These are phyloP conservation scores for Oryza meyeriana DNA, from an alignment of 176 grass and related monocot species.

Conservation along the genomic window DNA sequence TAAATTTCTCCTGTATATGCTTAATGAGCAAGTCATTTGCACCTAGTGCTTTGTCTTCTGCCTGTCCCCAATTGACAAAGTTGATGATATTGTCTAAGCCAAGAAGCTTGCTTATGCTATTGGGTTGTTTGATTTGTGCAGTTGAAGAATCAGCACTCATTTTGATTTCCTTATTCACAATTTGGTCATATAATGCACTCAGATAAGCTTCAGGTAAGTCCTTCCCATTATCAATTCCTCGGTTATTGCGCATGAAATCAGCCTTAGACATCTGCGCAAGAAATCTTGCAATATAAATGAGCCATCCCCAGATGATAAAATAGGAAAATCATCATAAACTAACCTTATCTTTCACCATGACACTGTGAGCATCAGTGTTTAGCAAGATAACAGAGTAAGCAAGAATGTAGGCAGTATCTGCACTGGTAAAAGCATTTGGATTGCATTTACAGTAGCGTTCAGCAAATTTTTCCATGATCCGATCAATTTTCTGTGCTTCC, in stretches of 20 bases:
- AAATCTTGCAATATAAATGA: constrained; percentile 25
- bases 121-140: constrained; percentile 69
- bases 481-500: constrained; percentile 99
- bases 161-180: constrained; percentile 97
- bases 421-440: constrained; percentile 76
- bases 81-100: constrained; percentile 93
- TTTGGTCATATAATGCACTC: constrained; percentile 77
- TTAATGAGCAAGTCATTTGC: constrained; percentile 93
- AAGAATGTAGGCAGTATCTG: constrained; percentile 98
- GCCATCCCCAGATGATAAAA: constrained; percentile 1
- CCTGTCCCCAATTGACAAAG: constrained; percentile 78
- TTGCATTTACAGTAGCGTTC: constrained; percentile 96
- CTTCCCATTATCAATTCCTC: constrained; percentile 96
- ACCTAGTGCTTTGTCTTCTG: constrained; percentile 89
- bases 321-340: constrained; percentile 12
- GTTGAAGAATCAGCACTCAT: constrained; percentile 76
- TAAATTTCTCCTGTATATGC: constrained; percentile 96
- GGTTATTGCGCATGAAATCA: constrained; percentile 92
- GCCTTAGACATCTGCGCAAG: constrained; percentile 86
- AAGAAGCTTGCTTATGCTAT: constrained; percentile 75
- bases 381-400: constrained; percentile 98
- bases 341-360: constrained; percentile 95
- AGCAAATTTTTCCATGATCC: constrained; percentile 99
- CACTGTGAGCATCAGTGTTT: constrained; percentile 96
- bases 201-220: constrained; percentile 93